A percentile compares a stretch with the other conserved stretches of the same genome.
These are phyloP conservation scores for Suillus alpinus DNA, from an alignment of 768 basidiomycete genomes.

Conservation along the genomic window DNA sequence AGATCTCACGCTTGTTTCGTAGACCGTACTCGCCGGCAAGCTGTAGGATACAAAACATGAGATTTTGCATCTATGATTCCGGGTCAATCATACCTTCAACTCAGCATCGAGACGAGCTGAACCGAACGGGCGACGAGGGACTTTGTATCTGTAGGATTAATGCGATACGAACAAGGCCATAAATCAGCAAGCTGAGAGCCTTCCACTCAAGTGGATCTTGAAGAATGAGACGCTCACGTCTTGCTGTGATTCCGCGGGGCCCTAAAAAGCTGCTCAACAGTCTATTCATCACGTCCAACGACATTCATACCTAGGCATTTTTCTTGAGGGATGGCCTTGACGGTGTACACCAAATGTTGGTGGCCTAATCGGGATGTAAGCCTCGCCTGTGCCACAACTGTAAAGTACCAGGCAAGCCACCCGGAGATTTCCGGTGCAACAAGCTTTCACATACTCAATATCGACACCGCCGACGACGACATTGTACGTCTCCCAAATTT, in stretches of 20 bases:
- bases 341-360: conserved; percentile 22
- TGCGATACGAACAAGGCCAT: conserved; percentile 62
- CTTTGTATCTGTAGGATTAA: conserved; percentile 84
- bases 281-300: conserved; percentile 11
- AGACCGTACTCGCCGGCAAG: conserved; percentile 99
- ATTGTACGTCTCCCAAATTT: conserved; percentile 38
- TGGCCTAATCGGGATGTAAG: conserved; percentile 38
- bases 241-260: conserved; percentile 91
- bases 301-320: conserved; percentile 79
- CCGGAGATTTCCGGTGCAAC: conserved; percentile 51
- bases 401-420: conserved; percentile 66
- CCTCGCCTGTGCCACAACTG: conserved; percentile 51
- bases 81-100: conserved; percentile 71
- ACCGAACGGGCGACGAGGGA: conserved; percentile 96
- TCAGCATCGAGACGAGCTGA: conserved; percentile 99
- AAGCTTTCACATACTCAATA: conserved; percentile 37
- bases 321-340: conserved; percentile 50
- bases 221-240: conserved; percentile 72
- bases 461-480: conserved; percentile 48
- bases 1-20: conserved; percentile 99
- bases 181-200: conserved; percentile 62
- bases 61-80: not conserved
- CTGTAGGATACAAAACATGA: conserved; percentile 39
- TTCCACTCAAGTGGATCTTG: conserved; percentile 73
- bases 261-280: conserved; percentile 48